These are phyloP conservation scores for Phycomyces nitens DNA, from an alignment of 192 early-diverging fungal species.

Conservation along the genomic window DNA sequence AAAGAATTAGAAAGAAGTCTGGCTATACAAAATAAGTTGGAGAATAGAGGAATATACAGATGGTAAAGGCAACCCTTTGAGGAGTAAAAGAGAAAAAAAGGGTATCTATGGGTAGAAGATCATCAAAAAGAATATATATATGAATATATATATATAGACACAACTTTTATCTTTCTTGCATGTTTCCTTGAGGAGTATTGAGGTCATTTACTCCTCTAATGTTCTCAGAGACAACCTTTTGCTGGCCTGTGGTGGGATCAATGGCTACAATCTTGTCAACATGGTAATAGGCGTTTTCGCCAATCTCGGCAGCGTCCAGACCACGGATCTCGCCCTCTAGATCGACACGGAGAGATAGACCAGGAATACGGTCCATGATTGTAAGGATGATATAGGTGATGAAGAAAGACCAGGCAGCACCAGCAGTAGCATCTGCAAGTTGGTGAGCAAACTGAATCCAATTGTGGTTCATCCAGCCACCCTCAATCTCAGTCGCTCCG, in stretches of 20 bases:
- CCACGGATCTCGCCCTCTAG: constrained; percentile 65
- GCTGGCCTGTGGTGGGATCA: constrained; percentile 31
- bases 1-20: no score
- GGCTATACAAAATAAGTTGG: no score
- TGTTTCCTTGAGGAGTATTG: constrained; percentile 6
- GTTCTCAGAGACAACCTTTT: constrained; percentile 20
- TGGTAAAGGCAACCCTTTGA: no score
- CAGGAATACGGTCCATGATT: constrained; percentile 77
- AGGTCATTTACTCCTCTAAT: constrained; percentile 1
- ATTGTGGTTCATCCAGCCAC: constrained; percentile 73
- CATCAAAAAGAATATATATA: no score
- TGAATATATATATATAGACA: no score
- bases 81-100: no score
- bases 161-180: no score
- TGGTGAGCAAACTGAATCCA: constrained; percentile 84
- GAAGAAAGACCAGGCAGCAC: constrained; percentile 70
- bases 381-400: constrained; percentile 70
- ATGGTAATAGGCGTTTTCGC: constrained; percentile 61
- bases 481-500: constrained; percentile 53
- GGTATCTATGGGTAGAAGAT: no score
- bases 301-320: constrained; percentile 79
- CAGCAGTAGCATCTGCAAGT: constrained; percentile 69
- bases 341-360: constrained; percentile 72
- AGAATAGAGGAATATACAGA: no score
- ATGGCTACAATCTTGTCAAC: constrained; percentile 40